A percentile compares a stretch with the other conserved stretches of the same genome.
phyloP scores from a whole-genome alignment of 1,139 yeast species.

The Candida sp. region DNA sequence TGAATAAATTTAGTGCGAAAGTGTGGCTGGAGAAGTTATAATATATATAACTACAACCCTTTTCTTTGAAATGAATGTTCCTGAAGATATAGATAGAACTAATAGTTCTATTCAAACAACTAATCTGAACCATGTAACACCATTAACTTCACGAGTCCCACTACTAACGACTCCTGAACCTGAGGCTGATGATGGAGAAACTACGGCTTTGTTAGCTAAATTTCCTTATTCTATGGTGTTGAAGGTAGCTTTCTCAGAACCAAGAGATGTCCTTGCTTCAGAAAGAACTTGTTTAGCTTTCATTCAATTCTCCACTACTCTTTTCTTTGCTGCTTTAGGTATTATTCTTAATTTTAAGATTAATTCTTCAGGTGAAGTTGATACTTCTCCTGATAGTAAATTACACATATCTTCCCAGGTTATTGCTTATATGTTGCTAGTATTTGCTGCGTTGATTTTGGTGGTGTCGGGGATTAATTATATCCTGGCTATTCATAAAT shows the following conservation, averaged over 20 bases:
- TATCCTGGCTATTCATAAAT: constrained; percentile 43
- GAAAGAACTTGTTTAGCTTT: constrained; percentile 57
- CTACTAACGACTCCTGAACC: background rate
- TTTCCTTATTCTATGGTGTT: constrained; percentile 27
- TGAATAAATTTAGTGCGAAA: no score
- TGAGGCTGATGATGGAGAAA: constrained; percentile 2
- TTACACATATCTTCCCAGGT: constrained; percentile 24
- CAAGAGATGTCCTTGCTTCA: constrained; percentile 61
- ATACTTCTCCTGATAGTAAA: background rate
- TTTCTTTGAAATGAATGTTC: no score
- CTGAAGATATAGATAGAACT: no score
- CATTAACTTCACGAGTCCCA: background rate
- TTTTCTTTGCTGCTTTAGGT: constrained; percentile 51
- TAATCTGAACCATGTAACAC: background rate
- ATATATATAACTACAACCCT: no score
- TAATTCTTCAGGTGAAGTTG: constrained; percentile 21
- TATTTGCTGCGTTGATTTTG: constrained; percentile 38
- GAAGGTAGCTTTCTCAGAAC: constrained; percentile 49
- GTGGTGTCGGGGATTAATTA: constrained; percentile 43
- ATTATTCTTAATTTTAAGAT: constrained; percentile 49
- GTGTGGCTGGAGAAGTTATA: no score
- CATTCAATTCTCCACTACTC: constrained; percentile 47
- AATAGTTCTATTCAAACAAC: no score
- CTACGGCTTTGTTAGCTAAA: constrained; percentile 1
- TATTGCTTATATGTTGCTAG: constrained; percentile 37